A percentile compares a stretch with the other conserved stretches of the same genome.
These are phyloP conservation scores for Eucalyptus erythrocorys DNA, from an alignment of 345 rosid genomes.

Conservation along the genomic window DNA sequence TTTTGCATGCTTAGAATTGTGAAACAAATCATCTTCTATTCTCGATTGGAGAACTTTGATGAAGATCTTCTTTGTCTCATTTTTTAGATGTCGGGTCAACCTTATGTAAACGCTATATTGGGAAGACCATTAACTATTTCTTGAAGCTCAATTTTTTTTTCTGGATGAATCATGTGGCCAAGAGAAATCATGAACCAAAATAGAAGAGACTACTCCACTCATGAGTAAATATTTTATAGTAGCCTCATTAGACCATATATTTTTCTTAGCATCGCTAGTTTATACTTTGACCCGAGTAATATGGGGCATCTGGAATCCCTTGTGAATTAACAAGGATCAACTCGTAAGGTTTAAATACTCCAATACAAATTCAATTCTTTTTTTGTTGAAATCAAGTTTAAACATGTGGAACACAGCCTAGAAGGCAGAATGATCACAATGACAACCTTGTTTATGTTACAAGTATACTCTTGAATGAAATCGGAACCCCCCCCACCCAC, in stretches of 20 bases:
- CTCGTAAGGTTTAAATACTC: too few species aligned
- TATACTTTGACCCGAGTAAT: rapidly evolving
- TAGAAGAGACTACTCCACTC: neutral
- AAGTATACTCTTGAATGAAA: neutral
- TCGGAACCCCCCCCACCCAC: neutral
- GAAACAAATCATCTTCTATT: neutral
- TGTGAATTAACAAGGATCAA: too few species aligned
- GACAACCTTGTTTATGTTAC: neutral
- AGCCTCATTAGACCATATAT: rapidly evolving
- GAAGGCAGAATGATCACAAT: neutral
- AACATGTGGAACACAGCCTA: neutral
- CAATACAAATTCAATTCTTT: neutral
- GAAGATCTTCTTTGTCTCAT: too few species aligned
- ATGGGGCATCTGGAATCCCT: rapidly evolving
- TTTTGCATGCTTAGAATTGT: neutral
- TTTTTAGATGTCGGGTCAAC: neutral
- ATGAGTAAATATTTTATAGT: too few species aligned
- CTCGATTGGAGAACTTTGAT: too few species aligned
- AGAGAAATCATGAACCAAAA: neutral
- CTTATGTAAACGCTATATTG: neutral
- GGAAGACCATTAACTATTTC: too few species aligned
- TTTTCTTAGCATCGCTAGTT: conserved; percentile 27
- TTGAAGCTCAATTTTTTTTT: rapidly evolving
- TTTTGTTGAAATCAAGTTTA: neutral
- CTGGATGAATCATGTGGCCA: neutral